A percentile compares a stretch with the other conserved stretches of the same genome.
Evolutionary conservation across 768 basidiomycete species (phyloP).

Genomic region (Daedalea quercina): DNA sequence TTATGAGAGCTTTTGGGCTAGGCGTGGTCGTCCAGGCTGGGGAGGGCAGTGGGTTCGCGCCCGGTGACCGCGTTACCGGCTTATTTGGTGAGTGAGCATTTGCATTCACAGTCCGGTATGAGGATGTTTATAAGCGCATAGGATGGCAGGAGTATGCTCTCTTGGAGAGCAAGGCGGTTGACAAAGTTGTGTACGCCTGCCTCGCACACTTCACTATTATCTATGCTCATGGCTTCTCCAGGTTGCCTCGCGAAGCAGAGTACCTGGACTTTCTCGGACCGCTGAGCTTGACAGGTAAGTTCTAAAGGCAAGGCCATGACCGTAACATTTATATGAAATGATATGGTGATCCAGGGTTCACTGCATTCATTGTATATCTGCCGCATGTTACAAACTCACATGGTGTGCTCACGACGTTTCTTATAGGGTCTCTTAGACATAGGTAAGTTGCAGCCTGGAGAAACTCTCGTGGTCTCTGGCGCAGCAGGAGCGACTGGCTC

Average conservation of each 20-base stretch:
- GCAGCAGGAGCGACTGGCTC: constrained; percentile 91
- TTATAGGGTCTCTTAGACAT: constrained; percentile 75
- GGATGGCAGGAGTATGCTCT: constrained; percentile 79
- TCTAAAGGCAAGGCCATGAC: constrained; percentile 10
- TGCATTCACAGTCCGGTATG: background rate
- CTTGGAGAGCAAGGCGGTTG: constrained; percentile 43
- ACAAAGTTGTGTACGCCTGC: constrained; percentile 47
- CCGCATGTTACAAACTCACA: background rate
- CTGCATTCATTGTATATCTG: constrained; percentile 77
- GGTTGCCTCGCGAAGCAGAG: constrained; percentile 51
- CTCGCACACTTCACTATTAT: background rate
- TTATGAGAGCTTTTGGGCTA: constrained; percentile 68
- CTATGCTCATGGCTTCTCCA: constrained; percentile 16
- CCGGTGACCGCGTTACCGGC: constrained; percentile 68
- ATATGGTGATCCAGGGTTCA: constrained; percentile 49
- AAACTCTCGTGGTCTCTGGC: constrained; percentile 81
- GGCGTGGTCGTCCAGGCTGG: constrained; percentile 61
- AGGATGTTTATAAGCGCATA: constrained; percentile 18
- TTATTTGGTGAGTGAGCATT: constrained; percentile 45
- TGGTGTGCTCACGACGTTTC: background rate
- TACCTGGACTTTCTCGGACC: constrained; percentile 77
- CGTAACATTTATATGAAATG: background rate
- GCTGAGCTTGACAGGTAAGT: constrained; percentile 63
- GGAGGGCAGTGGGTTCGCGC: constrained; percentile 42
- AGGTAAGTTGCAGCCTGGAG: constrained; percentile 74